A percentile compares a stretch with the other conserved stretches of the same genome.
phyloP scores from a whole-genome alignment of 1,284 basidiomycete species.

The Sutorius eximius region DNA sequence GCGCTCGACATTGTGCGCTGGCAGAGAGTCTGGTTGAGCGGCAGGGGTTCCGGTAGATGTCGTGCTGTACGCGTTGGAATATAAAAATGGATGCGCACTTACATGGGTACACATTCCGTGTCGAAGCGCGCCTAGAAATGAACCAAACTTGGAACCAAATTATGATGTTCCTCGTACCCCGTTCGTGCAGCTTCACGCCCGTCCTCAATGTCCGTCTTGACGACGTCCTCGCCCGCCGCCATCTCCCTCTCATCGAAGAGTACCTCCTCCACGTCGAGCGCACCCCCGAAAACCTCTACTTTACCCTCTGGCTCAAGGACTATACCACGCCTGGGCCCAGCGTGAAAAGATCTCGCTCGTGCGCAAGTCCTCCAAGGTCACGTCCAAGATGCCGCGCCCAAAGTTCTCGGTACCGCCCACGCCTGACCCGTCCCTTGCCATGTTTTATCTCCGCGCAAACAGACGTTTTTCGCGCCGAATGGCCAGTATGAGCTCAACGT shows the following conservation, averaged over 20 bases:
- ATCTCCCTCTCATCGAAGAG: slow-evolving; percentile 75
- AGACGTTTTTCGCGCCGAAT: slow-evolving; percentile 71
- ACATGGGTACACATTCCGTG: no score
- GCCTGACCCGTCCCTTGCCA: no score
- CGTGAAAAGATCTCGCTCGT: slow-evolving; percentile 42
- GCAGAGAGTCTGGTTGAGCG: slow-evolving; percentile 92
- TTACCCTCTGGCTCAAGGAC: slow-evolving; percentile 71
- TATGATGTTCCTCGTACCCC: no score
- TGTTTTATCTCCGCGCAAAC: slow-evolving; percentile 76
- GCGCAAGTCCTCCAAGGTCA: slow-evolving; percentile 21
- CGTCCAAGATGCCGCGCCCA: slow-evolving; percentile 27
- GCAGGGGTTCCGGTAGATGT: no score
- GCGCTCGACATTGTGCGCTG: slow-evolving; percentile 91
- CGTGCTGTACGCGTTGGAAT: no score
- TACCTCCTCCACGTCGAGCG: slow-evolving; percentile 75
- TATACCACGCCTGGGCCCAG: slow-evolving; percentile 60
- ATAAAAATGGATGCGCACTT: no score
- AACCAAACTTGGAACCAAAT: no score
- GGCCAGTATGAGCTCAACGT: slow-evolving; percentile 71
- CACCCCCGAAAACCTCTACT: slow-evolving; percentile 72
- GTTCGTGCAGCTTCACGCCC: slow-evolving; percentile 61
- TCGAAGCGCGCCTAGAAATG: no score
- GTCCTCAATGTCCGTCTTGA: slow-evolving; percentile 61
- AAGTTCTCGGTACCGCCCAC: slow-evolving; percentile 35
- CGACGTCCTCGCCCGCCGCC: slow-evolving; percentile 67